Percentiles rank a stretch among this genome's conserved stretches.
phyloP scores from a whole-genome alignment of 108 stramenopile genomes.

The Hondaea fermentalgiana region DNA sequence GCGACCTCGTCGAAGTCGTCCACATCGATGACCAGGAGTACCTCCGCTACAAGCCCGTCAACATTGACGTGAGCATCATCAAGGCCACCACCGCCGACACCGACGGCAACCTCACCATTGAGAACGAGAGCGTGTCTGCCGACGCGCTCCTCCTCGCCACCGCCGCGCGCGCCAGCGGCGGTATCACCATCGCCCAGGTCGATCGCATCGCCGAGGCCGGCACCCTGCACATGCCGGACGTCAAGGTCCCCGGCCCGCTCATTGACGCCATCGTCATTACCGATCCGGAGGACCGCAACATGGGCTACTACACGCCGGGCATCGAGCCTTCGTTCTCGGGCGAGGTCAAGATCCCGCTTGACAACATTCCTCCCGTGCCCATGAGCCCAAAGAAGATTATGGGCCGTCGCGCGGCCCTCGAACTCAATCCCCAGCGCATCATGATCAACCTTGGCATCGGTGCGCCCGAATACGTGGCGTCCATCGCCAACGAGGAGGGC shows the following conservation, averaged over 20 bases:
- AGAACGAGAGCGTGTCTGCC: conserved; percentile 60
- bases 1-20: background rate
- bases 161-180: conserved; percentile 61
- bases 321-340: conserved; percentile 53
- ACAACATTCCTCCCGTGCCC: conserved; percentile 43
- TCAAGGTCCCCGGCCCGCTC: conserved; percentile 62
- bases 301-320: conserved; percentile 50
- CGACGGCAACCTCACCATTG: conserved; percentile 60
- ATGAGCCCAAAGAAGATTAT: conserved; percentile 59
- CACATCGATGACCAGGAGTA: conserved; percentile 29
- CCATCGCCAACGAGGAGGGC: conserved; percentile 65
- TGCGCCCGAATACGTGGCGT: conserved; percentile 65
- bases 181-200: conserved; percentile 68
- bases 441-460: conserved; percentile 68
- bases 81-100: conserved; percentile 68
- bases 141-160: conserved; percentile 59
- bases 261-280: conserved; percentile 67
- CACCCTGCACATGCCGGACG: conserved; percentile 47
- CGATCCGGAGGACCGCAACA: conserved; percentile 56
- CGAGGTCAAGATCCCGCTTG: conserved; percentile 46
- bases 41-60: conserved; percentile 66
- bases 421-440: conserved; percentile 48
- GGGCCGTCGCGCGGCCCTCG: conserved; percentile 59
- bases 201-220: conserved; percentile 54
- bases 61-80: conserved; percentile 66